phyloP scores from a whole-genome alignment of 169 alveolate genomes.

The Plasmodium billcollinsi region DNA sequence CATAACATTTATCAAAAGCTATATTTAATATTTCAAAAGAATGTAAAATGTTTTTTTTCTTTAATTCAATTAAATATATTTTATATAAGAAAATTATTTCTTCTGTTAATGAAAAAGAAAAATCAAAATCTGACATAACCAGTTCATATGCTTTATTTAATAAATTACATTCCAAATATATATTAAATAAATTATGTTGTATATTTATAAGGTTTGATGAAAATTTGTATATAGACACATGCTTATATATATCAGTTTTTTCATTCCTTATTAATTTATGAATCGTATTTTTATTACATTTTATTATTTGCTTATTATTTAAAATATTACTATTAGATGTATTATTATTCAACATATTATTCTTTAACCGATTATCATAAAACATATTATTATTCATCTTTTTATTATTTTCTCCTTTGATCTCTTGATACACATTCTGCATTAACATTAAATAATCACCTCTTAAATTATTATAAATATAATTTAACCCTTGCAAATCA shows the following conservation, averaged over 20 bases:
- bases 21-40: conserved; percentile 40
- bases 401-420: conserved; percentile 26
- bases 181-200: conserved; percentile 64
- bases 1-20: conserved; percentile 56
- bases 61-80: conserved; percentile 64
- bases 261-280: conserved; percentile 45
- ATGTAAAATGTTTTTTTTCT: conserved; percentile 40
- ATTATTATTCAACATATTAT: neutral
- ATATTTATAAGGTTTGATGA: conserved; percentile 30
- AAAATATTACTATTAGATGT: neutral
- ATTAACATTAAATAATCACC: conserved; percentile 38
- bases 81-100: conserved; percentile 64
- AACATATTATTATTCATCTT: neutral
- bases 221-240: conserved; percentile 54
- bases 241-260: conserved; percentile 37
- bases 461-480: conserved; percentile 54
- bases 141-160: conserved; percentile 55
- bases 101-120: conserved; percentile 60
- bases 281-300: conserved; percentile 18
- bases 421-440: conserved; percentile 33
- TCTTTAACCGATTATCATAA: neutral
- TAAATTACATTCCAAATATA: conserved; percentile 50
- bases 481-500: conserved; percentile 47
- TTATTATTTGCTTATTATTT: neutral
- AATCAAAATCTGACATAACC: conserved; percentile 42